These are phyloP conservation scores for Kurtzmaniella quercitrusa DNA, from an alignment of 1,139 yeast genomes.

Conservation along the genomic window DNA sequence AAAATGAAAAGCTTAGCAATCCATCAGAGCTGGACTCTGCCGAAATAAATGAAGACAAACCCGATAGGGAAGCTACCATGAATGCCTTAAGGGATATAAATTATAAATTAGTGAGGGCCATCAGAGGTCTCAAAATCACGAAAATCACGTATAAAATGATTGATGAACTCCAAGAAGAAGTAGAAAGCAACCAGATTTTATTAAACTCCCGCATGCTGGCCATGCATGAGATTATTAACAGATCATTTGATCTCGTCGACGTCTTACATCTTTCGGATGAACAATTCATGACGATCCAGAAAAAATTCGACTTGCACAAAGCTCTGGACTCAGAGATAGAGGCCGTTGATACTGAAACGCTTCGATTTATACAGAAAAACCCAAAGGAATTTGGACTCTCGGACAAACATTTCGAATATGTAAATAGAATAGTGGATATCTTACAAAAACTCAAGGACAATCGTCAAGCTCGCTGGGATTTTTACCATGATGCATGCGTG, in stretches of 20 bases:
- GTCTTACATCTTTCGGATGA: constrained; percentile 30
- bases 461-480: constrained; percentile 32
- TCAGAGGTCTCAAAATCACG: constrained; percentile 33
- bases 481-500: constrained; percentile 33
- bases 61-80: constrained; percentile 11
- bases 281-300: constrained; percentile 32
- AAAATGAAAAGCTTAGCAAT: constrained; percentile 9
- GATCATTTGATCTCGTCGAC: constrained; percentile 26
- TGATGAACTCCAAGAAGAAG: constrained; percentile 21
- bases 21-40: not conserved
- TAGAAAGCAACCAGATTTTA: constrained; percentile 24
- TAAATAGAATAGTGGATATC: constrained; percentile 24
- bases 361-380: constrained; percentile 30
- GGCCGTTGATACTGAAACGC: constrained; percentile 34
- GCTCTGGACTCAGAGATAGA: constrained; percentile 13
- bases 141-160: constrained; percentile 33
- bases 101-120: constrained; percentile 32
- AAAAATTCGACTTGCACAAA: constrained; percentile 18
- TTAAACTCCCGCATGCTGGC: constrained; percentile 20
- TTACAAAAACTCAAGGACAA: constrained; percentile 27
- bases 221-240: constrained; percentile 21
- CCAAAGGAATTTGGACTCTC: constrained; percentile 42
- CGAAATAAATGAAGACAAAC: not conserved
- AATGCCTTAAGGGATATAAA: constrained; percentile 31
- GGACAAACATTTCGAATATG: constrained; percentile 30